These are phyloP conservation scores for Lipomyces japonicus DNA, from an alignment of 805 yeast genomes.

Conservation along the genomic window DNA sequence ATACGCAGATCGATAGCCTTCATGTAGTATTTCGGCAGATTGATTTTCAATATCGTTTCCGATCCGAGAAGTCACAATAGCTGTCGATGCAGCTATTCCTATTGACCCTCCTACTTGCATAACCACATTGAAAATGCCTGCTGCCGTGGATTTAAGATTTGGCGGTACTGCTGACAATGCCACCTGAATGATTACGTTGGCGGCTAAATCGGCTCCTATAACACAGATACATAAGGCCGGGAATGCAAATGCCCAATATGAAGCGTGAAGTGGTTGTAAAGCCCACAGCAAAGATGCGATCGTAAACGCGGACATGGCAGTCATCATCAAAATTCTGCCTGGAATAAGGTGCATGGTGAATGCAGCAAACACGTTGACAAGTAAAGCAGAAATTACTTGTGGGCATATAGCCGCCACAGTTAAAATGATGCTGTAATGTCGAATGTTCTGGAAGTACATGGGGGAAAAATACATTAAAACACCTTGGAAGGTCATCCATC, in stretches of 20 bases:
- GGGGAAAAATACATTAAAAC: slow-evolving; percentile 41
- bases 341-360: slow-evolving; percentile 46
- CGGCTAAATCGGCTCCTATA: slow-evolving; percentile 48
- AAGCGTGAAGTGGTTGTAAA: slow-evolving; percentile 38
- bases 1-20: slow-evolving; percentile 24
- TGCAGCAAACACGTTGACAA: slow-evolving; percentile 47
- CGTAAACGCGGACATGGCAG: slow-evolving; percentile 41
- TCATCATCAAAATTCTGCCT: slow-evolving; percentile 41
- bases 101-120: slow-evolving; percentile 43
- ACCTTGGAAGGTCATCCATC: slow-evolving; percentile 47
- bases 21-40: slow-evolving; percentile 5
- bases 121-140: slow-evolving; percentile 48
- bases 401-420: slow-evolving; percentile 47
- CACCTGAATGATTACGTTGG: slow-evolving; percentile 46
- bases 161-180: slow-evolving; percentile 44
- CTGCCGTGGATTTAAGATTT: slow-evolving; percentile 45
- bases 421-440: slow-evolving; percentile 40
- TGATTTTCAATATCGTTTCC: slow-evolving; percentile 11
- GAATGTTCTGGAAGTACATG: slow-evolving; percentile 44
- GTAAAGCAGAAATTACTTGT: slow-evolving; percentile 43
- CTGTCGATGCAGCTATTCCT: slow-evolving; percentile 45
- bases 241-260: slow-evolving; percentile 48
- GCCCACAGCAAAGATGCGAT: slow-evolving; percentile 46
- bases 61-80: slow-evolving; percentile 39
- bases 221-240: slow-evolving; percentile 44